Conservation (phyloP, 768 basidiomycete genomes). For the Boletus sp. region DNA sequence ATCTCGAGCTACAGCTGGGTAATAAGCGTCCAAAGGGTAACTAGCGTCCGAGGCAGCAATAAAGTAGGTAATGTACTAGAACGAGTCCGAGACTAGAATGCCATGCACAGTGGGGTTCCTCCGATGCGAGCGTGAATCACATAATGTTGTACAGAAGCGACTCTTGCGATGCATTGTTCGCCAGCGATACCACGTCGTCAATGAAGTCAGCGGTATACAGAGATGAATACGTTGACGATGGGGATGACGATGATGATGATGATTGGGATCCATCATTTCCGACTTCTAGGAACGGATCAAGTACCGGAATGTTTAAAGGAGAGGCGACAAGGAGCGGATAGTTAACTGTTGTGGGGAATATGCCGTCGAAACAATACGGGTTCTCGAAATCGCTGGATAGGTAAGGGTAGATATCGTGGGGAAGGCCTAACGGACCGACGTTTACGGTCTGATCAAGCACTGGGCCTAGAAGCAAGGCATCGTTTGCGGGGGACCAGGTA, state of each 20-base stretch:
- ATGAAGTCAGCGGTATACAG: constrained; percentile 10
- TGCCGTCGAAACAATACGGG: constrained; percentile 2
- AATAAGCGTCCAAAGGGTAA: constrained; percentile 3
- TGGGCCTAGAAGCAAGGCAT: neutral
- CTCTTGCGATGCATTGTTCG: constrained; percentile 10
- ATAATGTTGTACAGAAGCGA: constrained; percentile 13
- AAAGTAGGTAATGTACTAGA: constrained; percentile 5
- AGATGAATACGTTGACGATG: constrained; percentile 24
- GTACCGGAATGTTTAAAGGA: constrained; percentile 7
- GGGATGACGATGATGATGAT: constrained; percentile 17
- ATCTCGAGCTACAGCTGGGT: neutral
- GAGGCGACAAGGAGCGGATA: constrained; percentile 6
- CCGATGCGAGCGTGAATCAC: constrained; percentile 14
- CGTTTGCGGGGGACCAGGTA: neutral
- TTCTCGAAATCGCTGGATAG: neutral
- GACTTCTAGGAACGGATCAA: constrained; percentile 17
- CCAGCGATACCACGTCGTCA: constrained; percentile 7
- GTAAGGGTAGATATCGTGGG: constrained; percentile 3
- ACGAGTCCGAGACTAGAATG: constrained; percentile 3
- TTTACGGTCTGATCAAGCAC: constrained; percentile 3
- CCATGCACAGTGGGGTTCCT: neutral
- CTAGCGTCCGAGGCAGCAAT: neutral
- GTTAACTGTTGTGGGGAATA: constrained; percentile 4
- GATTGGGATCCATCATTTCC: constrained; percentile 18
- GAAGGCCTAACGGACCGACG: neutral